These are phyloP conservation scores for Earliella scabrosa DNA, from an alignment of 1,284 basidiomycete genomes.

Conservation along the genomic window DNA sequence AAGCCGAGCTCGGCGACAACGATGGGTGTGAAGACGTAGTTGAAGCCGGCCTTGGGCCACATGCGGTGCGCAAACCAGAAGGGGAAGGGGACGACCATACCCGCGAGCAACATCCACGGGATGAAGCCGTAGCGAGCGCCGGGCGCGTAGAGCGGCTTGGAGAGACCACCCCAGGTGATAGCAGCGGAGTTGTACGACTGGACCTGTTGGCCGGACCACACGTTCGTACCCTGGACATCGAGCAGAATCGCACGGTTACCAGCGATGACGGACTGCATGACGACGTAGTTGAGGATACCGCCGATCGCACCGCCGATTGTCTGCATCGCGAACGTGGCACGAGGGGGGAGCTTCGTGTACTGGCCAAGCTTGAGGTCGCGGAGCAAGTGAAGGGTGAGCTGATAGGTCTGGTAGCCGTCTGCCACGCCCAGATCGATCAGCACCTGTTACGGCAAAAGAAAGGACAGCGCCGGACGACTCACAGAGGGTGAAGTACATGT, in stretches of 20 bases:
- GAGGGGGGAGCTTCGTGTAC: conserved; percentile 67
- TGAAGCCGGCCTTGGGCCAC: conserved; percentile 48
- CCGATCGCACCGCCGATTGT: conserved; percentile 49
- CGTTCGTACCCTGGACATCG: conserved; percentile 47
- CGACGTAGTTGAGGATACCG: conserved; percentile 33
- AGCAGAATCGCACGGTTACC: conserved; percentile 35
- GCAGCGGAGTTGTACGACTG: conserved; percentile 53
- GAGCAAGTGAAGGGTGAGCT: conserved; percentile 77
- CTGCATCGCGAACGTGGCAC: conserved; percentile 63
- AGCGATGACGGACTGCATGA: conserved; percentile 33
- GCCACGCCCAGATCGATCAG: too few species aligned
- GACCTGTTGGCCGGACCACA: conserved; percentile 54
- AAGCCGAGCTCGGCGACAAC: conserved; percentile 48
- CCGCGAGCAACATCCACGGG: conserved; percentile 57
- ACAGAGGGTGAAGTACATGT: conserved; percentile 74
- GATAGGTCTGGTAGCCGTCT: conserved; percentile 76
- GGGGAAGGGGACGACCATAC: conserved; percentile 54
- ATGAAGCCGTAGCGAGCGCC: conserved; percentile 62
- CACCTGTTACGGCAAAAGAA: not conserved
- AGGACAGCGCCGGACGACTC: conserved; percentile 18
- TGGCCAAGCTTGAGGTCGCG: conserved; percentile 54
- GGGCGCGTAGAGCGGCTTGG: conserved; percentile 64
- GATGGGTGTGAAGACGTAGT: conserved; percentile 53
- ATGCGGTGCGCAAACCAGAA: conserved; percentile 54
- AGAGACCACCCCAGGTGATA: conserved; percentile 81